Percentiles rank a stretch among this genome's conserved stretches.
These are phyloP conservation scores for Monosporascus sp. DNA, from an alignment of 2,329 filamentous ascomycete genomes.

Conservation along the genomic window DNA sequence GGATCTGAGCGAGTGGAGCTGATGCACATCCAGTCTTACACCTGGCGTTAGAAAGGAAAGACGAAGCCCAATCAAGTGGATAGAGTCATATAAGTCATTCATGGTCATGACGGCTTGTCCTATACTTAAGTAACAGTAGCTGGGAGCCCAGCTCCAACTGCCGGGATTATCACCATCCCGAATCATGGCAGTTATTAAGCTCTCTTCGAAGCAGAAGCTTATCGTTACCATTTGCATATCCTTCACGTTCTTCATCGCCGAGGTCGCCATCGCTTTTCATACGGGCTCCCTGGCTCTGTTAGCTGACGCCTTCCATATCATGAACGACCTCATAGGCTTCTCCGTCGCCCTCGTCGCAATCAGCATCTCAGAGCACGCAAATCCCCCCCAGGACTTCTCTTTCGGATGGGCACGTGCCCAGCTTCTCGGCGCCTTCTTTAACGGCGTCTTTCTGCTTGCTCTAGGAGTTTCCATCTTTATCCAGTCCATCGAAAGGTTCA, in stretches of 20 bases:
- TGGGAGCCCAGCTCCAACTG: background rate
- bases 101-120: too few relatives aligned
- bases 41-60: too few relatives aligned
- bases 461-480: conserved; percentile 67
- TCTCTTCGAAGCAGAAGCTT: conserved; percentile 40
- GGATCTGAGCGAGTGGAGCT: background rate
- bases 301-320: conserved; percentile 73
- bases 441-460: conserved; percentile 68
- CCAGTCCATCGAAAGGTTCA: conserved; percentile 67
- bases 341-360: conserved; percentile 60
- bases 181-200: conserved; percentile 27
- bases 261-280: conserved; percentile 38
- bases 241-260: conserved; percentile 44
- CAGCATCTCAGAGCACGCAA: conserved; percentile 48
- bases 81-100: too few relatives aligned
- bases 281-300: conserved; percentile 67
- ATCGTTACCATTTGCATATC: conserved; percentile 43
- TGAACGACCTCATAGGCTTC: conserved; percentile 68
- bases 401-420: conserved; percentile 75
- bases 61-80: too few relatives aligned
- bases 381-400: conserved; percentile 54
- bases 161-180: background rate
- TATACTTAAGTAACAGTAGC: too few relatives aligned
- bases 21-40: too few relatives aligned
- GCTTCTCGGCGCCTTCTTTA: conserved; percentile 75